Conservation (phyloP, 2,329 filamentous ascomycete genomes). For the Dryadomyces quercivorus region DNA sequence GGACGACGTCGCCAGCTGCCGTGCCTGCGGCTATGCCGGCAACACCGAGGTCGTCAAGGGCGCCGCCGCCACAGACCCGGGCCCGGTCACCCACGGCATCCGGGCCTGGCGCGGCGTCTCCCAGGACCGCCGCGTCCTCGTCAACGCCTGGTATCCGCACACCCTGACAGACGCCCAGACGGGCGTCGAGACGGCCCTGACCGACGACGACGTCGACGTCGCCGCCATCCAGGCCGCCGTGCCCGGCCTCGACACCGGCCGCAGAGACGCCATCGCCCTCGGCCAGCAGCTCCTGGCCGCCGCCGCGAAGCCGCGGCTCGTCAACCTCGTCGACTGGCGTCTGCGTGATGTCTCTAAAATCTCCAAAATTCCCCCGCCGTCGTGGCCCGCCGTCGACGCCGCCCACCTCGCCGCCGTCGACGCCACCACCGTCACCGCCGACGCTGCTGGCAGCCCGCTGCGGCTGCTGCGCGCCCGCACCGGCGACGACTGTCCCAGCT, state of each 20-base stretch:
- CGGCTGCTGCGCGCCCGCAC: conserved; percentile 53
- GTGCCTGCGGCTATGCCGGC: conserved; percentile 59
- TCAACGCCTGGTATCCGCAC: conserved; percentile 57
- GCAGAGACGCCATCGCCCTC: conserved; percentile 44
- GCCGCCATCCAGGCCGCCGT: conserved; percentile 53
- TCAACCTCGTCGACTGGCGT: conserved; percentile 27
- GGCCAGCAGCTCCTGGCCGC: conserved; percentile 36
- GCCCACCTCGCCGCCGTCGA: neutral
- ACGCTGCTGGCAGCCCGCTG: conserved; percentile 25
- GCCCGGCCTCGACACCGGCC: conserved; percentile 55
- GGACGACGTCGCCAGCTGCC: conserved; percentile 70
- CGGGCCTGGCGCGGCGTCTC: conserved; percentile 52
- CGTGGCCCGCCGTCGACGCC: neutral
- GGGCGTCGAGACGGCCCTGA: conserved; percentile 12
- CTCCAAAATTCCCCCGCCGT: neutral
- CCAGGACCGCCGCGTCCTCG: conserved; percentile 52
- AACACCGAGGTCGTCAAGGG: conserved; percentile 62
- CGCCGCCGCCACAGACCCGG: neutral
- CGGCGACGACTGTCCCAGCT: conserved; percentile 64
- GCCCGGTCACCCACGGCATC: neutral
- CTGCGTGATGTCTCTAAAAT: conserved; percentile 7
- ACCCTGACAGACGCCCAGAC: conserved; percentile 4
- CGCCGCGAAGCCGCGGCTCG: conserved; percentile 9
- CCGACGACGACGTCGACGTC: conserved; percentile 29
- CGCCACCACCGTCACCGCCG: neutral